Conservation (phyloP, 768 basidiomycete species). For the Russula vinacea region DNA sequence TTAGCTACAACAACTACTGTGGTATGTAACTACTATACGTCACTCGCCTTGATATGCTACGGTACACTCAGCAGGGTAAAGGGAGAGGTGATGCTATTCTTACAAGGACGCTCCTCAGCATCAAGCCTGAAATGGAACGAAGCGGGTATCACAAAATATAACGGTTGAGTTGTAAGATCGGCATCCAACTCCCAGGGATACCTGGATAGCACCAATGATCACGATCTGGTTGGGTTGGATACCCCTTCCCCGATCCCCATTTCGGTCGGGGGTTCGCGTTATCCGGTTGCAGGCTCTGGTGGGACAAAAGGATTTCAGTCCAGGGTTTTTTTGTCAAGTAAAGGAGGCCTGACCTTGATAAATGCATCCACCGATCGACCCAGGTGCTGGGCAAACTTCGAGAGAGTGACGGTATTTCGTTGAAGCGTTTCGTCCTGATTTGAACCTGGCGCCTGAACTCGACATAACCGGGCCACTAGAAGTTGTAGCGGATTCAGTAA, state of each 20-base stretch:
- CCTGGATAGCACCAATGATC: constrained; percentile 18
- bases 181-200: constrained; percentile 21
- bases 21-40: too few relatives aligned
- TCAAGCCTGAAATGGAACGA: not conserved
- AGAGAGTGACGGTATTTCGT: constrained; percentile 8
- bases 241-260: constrained; percentile 3
- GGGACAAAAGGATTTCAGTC: not conserved
- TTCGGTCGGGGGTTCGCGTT: not conserved
- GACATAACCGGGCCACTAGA: constrained; percentile 20
- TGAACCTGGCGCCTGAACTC: constrained; percentile 21
- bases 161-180: constrained; percentile 17
- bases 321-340: too few relatives aligned
- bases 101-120: too few relatives aligned
- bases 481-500: not conserved
- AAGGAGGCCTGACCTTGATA: not conserved
- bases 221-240: not conserved
- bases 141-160: not conserved
- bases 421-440: constrained; percentile 14
- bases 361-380: constrained; percentile 20
- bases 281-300: not conserved
- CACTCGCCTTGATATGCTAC: too few relatives aligned
- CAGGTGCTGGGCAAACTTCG: constrained; percentile 7
- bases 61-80: too few relatives aligned
- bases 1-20: too few relatives aligned
- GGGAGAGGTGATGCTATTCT: too few relatives aligned